These are phyloP conservation scores for Trichocomaceae sp. DNA, from an alignment of 2,329 filamentous ascomycete genomes.

Conservation along the genomic window DNA sequence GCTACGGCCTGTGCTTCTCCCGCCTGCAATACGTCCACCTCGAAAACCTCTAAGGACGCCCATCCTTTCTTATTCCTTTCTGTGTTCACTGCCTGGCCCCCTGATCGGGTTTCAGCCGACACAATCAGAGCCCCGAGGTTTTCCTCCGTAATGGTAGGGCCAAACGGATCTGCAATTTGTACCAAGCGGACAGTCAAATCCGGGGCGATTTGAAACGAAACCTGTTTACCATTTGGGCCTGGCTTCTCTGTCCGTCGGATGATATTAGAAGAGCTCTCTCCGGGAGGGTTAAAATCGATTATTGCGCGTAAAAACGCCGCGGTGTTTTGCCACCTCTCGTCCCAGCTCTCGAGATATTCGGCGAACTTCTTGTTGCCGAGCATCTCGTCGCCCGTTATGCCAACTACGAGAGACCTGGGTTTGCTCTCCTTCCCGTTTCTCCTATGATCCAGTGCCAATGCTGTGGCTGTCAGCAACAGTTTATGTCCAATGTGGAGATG, in stretches of 20 bases:
- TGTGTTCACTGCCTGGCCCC: constrained; percentile 80
- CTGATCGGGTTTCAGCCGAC: constrained; percentile 77
- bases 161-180: constrained; percentile 79
- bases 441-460: constrained; percentile 58
- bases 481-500: constrained; percentile 95
- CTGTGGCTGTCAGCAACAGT: constrained; percentile 82
- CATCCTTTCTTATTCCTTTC: constrained; percentile 70
- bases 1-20: constrained; percentile 46
- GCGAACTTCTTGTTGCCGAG: constrained; percentile 84
- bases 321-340: constrained; percentile 61
- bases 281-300: constrained; percentile 51
- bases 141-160: constrained; percentile 80
- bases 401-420: constrained; percentile 63
- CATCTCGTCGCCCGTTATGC: constrained; percentile 81
- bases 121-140: constrained; percentile 74
- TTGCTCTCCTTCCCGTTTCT: constrained; percentile 21
- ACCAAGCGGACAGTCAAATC: constrained; percentile 69
- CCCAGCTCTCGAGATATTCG: constrained; percentile 74
- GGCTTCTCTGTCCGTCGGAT: constrained; percentile 29
- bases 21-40: constrained; percentile 80
- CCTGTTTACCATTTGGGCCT: constrained; percentile 35
- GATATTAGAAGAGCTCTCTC: constrained; percentile 28
- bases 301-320: constrained; percentile 63
- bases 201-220: constrained; percentile 47
- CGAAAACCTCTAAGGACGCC: constrained; percentile 69